Evolutionary conservation across 768 basidiomycete species (phyloP).

Genomic region (Russula brevipes): DNA sequence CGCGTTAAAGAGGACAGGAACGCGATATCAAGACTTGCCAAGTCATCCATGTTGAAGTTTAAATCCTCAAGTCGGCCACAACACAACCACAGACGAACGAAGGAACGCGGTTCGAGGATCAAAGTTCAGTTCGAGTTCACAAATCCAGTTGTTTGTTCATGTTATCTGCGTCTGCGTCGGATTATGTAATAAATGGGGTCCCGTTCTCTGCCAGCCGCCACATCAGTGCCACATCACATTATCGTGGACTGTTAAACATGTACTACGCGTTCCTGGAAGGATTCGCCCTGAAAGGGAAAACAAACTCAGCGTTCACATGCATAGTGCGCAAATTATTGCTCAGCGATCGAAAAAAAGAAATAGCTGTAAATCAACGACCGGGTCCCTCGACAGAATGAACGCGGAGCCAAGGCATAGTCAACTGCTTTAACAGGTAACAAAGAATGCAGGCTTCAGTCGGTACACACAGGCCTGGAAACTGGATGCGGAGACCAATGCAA

Average conservation of each 20-base stretch:
- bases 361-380: not conserved
- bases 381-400: not conserved
- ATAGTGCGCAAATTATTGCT: not conserved
- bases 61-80: not conserved
- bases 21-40: conserved; percentile 4
- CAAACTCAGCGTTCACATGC: not conserved
- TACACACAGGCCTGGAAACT: not conserved
- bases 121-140: not conserved
- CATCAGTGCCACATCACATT: no score
- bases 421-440: not conserved
- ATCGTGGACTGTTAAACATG: no score
- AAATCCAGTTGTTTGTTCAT: conserved; percentile 7
- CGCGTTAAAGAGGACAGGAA: not conserved
- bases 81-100: not conserved
- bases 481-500: no score
- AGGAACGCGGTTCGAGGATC: not conserved
- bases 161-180: not conserved
- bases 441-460: not conserved
- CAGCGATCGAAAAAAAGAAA: not conserved
- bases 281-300: not conserved
- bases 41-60: conserved; percentile 15
- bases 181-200: not conserved
- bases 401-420: not conserved
- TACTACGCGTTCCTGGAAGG: not conserved
- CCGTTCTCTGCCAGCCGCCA: no score